A percentile compares a stretch with the other conserved stretches of the same genome.
These are phyloP conservation scores for Phytophthora macrochlamydospora DNA, from an alignment of 352 stramenopile genomes.

Conservation along the genomic window DNA sequence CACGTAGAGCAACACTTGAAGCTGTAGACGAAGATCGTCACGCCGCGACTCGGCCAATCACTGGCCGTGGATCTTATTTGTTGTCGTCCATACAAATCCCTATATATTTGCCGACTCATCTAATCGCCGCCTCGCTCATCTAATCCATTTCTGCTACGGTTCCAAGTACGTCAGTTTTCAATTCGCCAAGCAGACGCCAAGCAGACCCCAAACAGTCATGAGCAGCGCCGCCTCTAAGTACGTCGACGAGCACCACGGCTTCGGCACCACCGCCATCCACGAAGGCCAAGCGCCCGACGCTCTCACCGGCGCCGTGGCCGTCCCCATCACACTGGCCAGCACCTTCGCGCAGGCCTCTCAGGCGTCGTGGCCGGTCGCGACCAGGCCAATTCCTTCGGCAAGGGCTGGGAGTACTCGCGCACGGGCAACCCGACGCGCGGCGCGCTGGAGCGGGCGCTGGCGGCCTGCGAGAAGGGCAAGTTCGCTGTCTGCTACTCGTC, in stretches of 20 bases:
- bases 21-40: too few relatives aligned
- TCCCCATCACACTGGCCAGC: constrained; percentile 92
- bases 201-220: constrained; percentile 27
- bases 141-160: neutral
- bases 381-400: constrained; percentile 92
- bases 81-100: too few relatives aligned
- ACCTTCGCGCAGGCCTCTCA: constrained; percentile 89
- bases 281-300: constrained; percentile 79
- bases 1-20: too few relatives aligned
- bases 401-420: constrained; percentile 96
- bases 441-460: constrained; percentile 93
- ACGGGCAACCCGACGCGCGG: constrained; percentile 96
- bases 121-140: too few relatives aligned
- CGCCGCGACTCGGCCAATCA: too few relatives aligned
- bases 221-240: constrained; percentile 62
- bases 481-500: constrained; percentile 89
- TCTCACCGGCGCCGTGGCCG: constrained; percentile 78
- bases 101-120: too few relatives aligned
- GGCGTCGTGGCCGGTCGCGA: constrained; percentile 76
- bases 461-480: constrained; percentile 92
- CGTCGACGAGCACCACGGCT: constrained; percentile 80
- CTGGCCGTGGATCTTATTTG: too few relatives aligned
- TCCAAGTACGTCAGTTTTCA: constrained; percentile 25
- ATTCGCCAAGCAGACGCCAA: constrained; percentile 20
- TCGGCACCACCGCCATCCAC: constrained; percentile 87